These are phyloP conservation scores for Phanerochaete carnosa DNA, from an alignment of 768 basidiomycete genomes.

Conservation along the genomic window DNA sequence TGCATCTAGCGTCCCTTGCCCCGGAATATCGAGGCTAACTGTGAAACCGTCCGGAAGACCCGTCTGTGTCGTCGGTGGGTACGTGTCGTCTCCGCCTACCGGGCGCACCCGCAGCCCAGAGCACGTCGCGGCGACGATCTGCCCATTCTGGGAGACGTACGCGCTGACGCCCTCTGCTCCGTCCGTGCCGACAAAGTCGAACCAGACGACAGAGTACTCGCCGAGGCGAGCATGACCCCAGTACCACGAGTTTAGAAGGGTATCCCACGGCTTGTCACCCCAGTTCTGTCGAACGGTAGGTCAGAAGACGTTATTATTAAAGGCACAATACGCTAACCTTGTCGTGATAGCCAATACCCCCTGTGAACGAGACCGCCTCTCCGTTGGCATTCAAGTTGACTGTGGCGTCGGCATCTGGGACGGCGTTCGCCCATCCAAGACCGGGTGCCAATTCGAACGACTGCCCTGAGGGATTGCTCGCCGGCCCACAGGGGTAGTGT, in stretches of 20 bases:
- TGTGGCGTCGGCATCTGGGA: conserved; percentile 9
- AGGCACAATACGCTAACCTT: conserved; percentile 2
- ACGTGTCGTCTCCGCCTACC: background rate
- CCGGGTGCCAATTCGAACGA: background rate
- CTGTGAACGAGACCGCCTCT: background rate
- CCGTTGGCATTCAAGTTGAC: conserved; percentile 6
- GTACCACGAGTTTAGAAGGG: conserved; percentile 9
- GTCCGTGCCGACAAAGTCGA: conserved; percentile 6
- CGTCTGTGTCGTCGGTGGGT: conserved; percentile 9
- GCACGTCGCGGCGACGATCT: conserved; percentile 4
- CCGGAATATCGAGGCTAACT: background rate
- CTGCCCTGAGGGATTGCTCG: background rate
- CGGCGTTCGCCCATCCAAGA: conserved; percentile 13
- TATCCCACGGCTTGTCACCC: conserved; percentile 6
- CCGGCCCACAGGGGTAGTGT: conserved; percentile 10
- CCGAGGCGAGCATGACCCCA: conserved; percentile 13
- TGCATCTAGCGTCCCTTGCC: conserved; percentile 2
- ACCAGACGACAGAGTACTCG: conserved; percentile 14
- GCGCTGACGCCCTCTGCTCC: conserved; percentile 8
- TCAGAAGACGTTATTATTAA: background rate
- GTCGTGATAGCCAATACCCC: conserved; percentile 12
- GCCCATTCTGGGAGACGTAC: conserved; percentile 1
- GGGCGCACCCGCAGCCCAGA: conserved; percentile 2
- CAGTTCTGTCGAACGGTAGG: conserved; percentile 8
- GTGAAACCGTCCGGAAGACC: conserved; percentile 5